Percentiles rank a stretch among this genome's conserved stretches.
Conservation (phyloP, 2,329 filamentous ascomycete genomes). For the Hypomyces perniciosus region DNA sequence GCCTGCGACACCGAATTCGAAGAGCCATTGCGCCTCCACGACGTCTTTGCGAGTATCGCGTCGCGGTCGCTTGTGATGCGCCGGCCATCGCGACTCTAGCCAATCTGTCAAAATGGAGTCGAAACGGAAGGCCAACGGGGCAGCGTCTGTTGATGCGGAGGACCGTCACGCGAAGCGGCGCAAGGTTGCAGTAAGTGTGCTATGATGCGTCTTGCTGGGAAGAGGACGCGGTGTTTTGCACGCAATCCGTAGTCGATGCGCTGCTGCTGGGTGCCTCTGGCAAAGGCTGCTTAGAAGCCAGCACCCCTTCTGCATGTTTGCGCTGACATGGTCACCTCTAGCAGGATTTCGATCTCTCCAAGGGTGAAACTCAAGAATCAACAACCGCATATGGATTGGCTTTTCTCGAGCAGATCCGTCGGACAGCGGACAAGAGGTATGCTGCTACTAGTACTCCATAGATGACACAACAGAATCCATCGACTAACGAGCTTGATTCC, state of each 20-base stretch:
- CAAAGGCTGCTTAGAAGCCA: not conserved
- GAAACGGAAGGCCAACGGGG: conserved; percentile 50
- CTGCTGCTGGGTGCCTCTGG: not conserved
- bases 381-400: conserved; percentile 66
- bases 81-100: conserved; percentile 20
- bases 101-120: conserved; percentile 42
- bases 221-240: not conserved
- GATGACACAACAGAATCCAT: not conserved
- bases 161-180: conserved; percentile 52
- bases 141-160: conserved; percentile 35
- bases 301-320: not conserved
- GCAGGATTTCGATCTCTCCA: conserved; percentile 41
- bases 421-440: conserved; percentile 77
- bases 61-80: conserved; percentile 22
- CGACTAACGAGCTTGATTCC: conserved; percentile 15
- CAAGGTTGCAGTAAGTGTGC: conserved; percentile 42
- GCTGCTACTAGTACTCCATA: conserved; percentile 22
- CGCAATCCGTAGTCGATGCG: not conserved
- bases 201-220: not conserved
- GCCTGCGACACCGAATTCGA: conserved; percentile 9
- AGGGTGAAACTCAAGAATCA: conserved; percentile 58
- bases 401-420: conserved; percentile 69
- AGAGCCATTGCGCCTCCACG: conserved; percentile 23
- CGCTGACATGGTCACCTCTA: conserved; percentile 7
- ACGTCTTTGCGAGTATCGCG: conserved; percentile 5